These are phyloP conservation scores for Eucalyptus polyanthemos DNA, from an alignment of 345 rosid genomes.

Conservation along the genomic window DNA sequence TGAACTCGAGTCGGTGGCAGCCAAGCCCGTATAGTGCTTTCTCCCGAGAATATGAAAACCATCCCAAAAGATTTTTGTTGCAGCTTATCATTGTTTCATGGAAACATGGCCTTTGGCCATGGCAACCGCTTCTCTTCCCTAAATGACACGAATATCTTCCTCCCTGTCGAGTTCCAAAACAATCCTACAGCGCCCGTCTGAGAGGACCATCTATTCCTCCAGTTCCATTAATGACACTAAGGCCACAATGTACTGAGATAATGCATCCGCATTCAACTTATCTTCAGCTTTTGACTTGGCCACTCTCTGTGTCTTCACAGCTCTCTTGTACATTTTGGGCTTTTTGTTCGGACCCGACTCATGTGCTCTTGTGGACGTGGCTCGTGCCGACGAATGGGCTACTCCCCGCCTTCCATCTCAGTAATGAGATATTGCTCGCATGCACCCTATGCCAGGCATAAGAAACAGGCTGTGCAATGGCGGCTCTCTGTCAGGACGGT, in stretches of 20 bases:
- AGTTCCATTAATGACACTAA: background rate
- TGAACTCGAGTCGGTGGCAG: background rate
- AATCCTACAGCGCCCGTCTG: too few species aligned
- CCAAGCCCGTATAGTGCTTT: background rate
- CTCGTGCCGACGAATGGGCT: background rate
- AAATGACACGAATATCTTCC: background rate
- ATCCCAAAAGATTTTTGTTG: background rate
- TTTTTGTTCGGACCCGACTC: background rate
- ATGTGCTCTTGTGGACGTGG: background rate
- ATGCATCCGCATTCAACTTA: background rate
- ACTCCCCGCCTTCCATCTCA: background rate
- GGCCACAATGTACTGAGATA: background rate
- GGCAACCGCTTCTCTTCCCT: background rate
- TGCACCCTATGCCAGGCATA: background rate
- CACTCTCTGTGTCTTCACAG: background rate
- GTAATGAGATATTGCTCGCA: rapidly evolving
- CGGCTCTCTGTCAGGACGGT: background rate
- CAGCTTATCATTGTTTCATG: background rate
- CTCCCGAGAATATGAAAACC: background rate
- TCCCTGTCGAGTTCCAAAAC: background rate
- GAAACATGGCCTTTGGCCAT: background rate
- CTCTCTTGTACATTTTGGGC: background rate
- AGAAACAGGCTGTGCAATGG: background rate
- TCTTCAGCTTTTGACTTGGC: background rate
- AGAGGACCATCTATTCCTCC: background rate